Percentiles rank a stretch among this genome's conserved stretches.
These are phyloP conservation scores for Diaporthe helianthi DNA, from an alignment of 2,329 filamentous ascomycete species.

Conservation along the genomic window DNA sequence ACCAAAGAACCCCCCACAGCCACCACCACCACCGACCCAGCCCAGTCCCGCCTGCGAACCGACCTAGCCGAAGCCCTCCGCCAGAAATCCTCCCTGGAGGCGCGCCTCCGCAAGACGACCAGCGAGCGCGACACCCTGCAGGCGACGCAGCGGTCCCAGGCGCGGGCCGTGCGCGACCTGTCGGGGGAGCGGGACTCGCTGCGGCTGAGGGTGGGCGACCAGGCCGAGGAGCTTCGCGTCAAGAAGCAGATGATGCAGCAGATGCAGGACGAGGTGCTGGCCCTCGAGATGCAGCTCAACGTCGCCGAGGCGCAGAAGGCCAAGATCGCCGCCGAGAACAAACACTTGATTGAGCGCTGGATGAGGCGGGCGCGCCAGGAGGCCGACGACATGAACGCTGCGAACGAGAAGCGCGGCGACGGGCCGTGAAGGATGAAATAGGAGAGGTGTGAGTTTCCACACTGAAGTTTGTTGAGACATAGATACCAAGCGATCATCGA, in stretches of 20 bases:
- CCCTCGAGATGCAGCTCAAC: slow-evolving; percentile 85
- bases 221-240: slow-evolving; percentile 83
- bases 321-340: slow-evolving; percentile 81
- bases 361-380: slow-evolving; percentile 87
- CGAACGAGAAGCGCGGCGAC: slow-evolving; percentile 53
- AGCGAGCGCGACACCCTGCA: slow-evolving; percentile 68
- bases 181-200: slow-evolving; percentile 68
- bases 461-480: neutral
- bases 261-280: slow-evolving; percentile 92
- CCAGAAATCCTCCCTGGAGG: slow-evolving; percentile 72
- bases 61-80: slow-evolving; percentile 81
- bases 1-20: slow-evolving; percentile 11
- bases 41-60: slow-evolving; percentile 61
- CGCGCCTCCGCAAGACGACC: slow-evolving; percentile 67
- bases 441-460: neutral
- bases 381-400: slow-evolving; percentile 83
- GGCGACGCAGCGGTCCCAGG: slow-evolving; percentile 64
- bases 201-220: slow-evolving; percentile 73
- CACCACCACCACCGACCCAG: slow-evolving; percentile 42
- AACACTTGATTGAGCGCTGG: slow-evolving; percentile 88
- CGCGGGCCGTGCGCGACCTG: slow-evolving; percentile 66
- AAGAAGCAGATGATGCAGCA: slow-evolving; percentile 87
- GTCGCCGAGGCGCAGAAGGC: slow-evolving; percentile 80
- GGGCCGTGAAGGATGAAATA: neutral
- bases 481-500: slow-evolving; percentile 20